These are phyloP conservation scores for Blastocystis sp. DNA, from an alignment of 352 stramenopile genomes.

Conservation along the genomic window DNA sequence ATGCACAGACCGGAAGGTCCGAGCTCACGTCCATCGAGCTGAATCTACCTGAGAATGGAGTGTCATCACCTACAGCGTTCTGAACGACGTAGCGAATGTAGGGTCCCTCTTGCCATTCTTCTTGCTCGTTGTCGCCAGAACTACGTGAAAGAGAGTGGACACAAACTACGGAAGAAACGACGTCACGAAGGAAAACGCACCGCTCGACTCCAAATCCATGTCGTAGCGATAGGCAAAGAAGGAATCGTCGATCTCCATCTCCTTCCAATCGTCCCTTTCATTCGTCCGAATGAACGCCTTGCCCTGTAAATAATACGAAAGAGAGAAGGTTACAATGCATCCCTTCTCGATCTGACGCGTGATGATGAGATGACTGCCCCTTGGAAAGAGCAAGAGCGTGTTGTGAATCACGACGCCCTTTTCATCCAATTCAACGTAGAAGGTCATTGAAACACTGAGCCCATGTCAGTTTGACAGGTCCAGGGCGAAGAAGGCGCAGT, in stretches of 20 bases:
- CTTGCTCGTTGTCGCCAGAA: neutral
- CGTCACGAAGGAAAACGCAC: slow-evolving; percentile 36
- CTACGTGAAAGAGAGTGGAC: neutral
- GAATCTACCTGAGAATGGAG: neutral
- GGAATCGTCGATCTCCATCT: neutral
- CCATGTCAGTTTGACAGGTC: neutral
- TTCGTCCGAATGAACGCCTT: neutral
- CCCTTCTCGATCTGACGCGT: neutral
- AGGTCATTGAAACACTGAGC: neutral
- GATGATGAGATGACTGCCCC: slow-evolving; percentile 12
- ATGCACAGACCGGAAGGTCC: slow-evolving; percentile 56
- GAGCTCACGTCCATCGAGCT: neutral
- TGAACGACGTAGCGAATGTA: slow-evolving; percentile 58
- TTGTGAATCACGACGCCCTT: slow-evolving; percentile 39
- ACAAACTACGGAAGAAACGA: slow-evolving; percentile 21
- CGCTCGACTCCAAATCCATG: neutral
- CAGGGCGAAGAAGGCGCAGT: neutral
- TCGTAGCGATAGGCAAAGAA: neutral
- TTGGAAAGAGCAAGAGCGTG: slow-evolving; percentile 50
- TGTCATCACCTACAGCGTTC: slow-evolving; percentile 12
- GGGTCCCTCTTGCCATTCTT: neutral
- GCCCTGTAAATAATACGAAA: neutral
- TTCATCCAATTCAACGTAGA: slow-evolving; percentile 17
- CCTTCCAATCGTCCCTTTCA: slow-evolving; percentile 1
- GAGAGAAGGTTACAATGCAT: neutral